These are phyloP conservation scores for Leptographium wingfieldii DNA, from an alignment of 2,329 filamentous ascomycete species.

Conservation along the genomic window DNA sequence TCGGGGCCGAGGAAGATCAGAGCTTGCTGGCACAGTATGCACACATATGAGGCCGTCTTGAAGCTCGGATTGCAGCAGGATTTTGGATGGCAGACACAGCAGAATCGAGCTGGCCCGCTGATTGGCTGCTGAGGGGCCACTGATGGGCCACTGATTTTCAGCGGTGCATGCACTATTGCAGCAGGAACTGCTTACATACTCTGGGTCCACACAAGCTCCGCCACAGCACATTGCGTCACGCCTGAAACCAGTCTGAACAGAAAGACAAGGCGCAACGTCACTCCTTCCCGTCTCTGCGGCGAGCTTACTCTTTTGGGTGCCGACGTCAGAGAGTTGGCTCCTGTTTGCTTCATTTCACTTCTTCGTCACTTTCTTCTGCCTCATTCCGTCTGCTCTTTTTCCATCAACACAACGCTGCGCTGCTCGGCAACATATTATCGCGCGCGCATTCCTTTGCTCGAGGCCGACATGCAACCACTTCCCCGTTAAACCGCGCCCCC, in stretches of 20 bases:
- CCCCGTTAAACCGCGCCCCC: background rate
- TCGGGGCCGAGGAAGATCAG: too few relatives aligned
- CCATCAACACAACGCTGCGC: background rate
- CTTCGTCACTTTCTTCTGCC: background rate
- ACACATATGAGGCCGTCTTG: background rate
- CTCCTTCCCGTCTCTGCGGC: background rate
- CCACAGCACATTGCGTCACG: background rate
- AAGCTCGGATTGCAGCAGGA: too few relatives aligned
- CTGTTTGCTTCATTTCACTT: background rate
- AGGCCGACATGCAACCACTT: background rate
- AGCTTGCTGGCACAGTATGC: background rate
- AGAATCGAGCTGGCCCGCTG: constrained; percentile 1
- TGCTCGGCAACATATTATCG: background rate
- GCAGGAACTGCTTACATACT: too few relatives aligned
- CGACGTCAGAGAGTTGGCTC: background rate
- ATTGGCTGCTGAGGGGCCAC: constrained; percentile 1
- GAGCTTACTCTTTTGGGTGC: background rate
- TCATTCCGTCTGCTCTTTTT: background rate
- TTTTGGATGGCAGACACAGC: too few relatives aligned
- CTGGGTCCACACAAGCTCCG: background rate
- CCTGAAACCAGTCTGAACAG: background rate
- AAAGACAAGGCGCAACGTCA: background rate
- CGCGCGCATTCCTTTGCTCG: background rate
- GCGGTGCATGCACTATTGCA: too few relatives aligned
- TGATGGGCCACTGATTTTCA: too few relatives aligned